Conservation (phyloP, 805 yeast species). For the Yamadazyma sp. region DNA sequence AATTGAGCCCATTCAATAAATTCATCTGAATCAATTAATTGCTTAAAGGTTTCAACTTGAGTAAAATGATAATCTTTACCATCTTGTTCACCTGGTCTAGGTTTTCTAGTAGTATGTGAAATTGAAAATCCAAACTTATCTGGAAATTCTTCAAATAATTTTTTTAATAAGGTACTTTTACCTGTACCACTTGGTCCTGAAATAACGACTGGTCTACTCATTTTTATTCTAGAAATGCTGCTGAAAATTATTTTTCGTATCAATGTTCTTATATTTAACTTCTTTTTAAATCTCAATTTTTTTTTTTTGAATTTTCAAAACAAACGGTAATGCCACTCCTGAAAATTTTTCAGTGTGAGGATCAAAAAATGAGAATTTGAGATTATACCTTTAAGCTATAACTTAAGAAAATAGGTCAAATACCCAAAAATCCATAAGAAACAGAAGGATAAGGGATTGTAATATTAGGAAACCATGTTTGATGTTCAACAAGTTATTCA, state of each 20-base stretch:
- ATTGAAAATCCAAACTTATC: slow-evolving; percentile 89
- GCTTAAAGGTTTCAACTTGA: slow-evolving; percentile 75
- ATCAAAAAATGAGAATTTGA: slow-evolving; percentile 3
- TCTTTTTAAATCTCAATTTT: no score
- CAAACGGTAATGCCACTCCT: not conserved
- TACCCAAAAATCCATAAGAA: not conserved
- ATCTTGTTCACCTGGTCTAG: slow-evolving; percentile 87
- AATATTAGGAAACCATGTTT: slow-evolving; percentile 4
- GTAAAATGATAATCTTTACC: slow-evolving; percentile 90
- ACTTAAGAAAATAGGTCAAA: no score
- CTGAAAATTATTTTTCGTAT: no score
- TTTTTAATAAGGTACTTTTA: slow-evolving; percentile 88
- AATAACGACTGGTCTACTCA: slow-evolving; percentile 80
- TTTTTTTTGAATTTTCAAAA: no score
- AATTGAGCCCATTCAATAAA: slow-evolving; percentile 98
- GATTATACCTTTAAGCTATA: no score
- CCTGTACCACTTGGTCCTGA: slow-evolving; percentile 99
- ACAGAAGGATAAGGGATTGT: not conserved
- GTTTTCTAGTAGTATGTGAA: slow-evolving; percentile 87
- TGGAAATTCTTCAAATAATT: slow-evolving; percentile 87
- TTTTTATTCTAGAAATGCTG: no score
- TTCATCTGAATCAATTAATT: slow-evolving; percentile 65
- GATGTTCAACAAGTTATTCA: slow-evolving; percentile 29
- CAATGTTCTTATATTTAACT: no score
- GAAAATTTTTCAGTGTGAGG: not conserved